A percentile compares a stretch with the other conserved stretches of the same genome.
Evolutionary conservation across 345 rosid species (phyloP).

Genomic region (Euphorbia lathyris): DNA sequence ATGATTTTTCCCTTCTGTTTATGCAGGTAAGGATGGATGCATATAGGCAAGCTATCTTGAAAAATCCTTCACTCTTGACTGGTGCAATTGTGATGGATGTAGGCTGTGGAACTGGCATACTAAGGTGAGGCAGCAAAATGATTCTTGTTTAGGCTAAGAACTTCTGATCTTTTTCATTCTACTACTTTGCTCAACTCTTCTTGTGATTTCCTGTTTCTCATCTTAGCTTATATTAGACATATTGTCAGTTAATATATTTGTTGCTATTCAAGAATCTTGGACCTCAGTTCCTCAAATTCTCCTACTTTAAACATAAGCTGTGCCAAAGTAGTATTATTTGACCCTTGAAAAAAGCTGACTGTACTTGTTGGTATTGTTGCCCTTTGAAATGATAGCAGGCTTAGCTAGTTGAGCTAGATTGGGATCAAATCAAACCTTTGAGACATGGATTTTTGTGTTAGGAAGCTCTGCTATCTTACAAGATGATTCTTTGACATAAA

Average conservation of each 20-base stretch:
- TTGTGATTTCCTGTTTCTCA: background rate
- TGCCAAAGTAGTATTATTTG: background rate
- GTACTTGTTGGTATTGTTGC: background rate
- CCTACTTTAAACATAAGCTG: background rate
- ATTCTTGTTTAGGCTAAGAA: background rate
- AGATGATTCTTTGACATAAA: background rate
- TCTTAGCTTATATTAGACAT: background rate
- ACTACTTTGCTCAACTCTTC: background rate
- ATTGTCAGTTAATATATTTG: background rate
- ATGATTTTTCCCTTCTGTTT: background rate
- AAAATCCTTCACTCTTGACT: constrained; percentile 68
- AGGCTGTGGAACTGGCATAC: constrained; percentile 95
- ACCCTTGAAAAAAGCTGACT: background rate
- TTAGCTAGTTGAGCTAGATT: background rate
- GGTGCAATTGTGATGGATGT: constrained; percentile 94
- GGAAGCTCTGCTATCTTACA: background rate
- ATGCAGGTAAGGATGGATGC: constrained; percentile 83
- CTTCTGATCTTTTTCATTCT: background rate
- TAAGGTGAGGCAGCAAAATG: constrained; percentile 47
- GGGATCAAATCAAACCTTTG: background rate
- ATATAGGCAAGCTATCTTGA: constrained; percentile 73
- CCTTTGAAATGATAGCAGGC: background rate
- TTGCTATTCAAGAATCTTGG: background rate
- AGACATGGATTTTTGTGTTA: background rate
- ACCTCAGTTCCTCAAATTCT: constrained; percentile 3